phyloP scores from a whole-genome alignment of 352 stramenopile species.

The Chrysophaeum taylorii region DNA sequence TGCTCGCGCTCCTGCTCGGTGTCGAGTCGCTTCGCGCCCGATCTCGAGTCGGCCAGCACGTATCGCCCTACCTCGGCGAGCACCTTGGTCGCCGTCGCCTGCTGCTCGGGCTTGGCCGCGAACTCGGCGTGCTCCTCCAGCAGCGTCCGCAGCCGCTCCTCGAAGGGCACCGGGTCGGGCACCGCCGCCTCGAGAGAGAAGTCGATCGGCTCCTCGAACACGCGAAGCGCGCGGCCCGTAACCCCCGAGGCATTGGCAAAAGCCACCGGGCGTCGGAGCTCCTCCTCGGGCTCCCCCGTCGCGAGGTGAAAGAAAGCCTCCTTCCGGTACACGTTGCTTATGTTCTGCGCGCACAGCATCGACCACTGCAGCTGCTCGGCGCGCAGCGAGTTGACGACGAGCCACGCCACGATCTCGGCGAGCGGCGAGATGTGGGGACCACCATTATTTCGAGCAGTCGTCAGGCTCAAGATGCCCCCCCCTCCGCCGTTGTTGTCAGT shows the following conservation, averaged over 20 bases:
- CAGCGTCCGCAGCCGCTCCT: neutral
- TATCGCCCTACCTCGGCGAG: no score
- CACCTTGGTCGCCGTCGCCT: neutral
- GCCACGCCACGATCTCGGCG: conserved; percentile 49
- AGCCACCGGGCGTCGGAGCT: no score
- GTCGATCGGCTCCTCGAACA: conserved; percentile 8
- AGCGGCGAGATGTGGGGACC: no score
- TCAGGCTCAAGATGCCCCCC: no score
- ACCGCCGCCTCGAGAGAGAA: conserved; percentile 1
- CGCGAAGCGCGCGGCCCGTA: no score
- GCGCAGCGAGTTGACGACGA: conserved; percentile 79
- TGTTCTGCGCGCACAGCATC: conserved; percentile 70
- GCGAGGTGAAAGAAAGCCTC: conserved; percentile 57
- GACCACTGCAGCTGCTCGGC: conserved; percentile 76
- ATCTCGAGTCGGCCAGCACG: neutral
- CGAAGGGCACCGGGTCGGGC: neutral
- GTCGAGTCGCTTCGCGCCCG: neutral
- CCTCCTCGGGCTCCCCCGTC: neutral
- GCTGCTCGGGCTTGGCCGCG: neutral
- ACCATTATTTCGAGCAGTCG: no score
- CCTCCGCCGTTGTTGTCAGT: no score
- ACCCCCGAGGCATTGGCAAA: no score
- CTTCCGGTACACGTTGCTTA: conserved; percentile 75
- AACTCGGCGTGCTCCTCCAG: neutral
- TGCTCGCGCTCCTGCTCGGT: conserved; percentile 31